Percentiles rank a stretch among this genome's conserved stretches.
These are phyloP conservation scores for Citrus australasica DNA, from an alignment of 345 rosid genomes.

Conservation along the genomic window DNA sequence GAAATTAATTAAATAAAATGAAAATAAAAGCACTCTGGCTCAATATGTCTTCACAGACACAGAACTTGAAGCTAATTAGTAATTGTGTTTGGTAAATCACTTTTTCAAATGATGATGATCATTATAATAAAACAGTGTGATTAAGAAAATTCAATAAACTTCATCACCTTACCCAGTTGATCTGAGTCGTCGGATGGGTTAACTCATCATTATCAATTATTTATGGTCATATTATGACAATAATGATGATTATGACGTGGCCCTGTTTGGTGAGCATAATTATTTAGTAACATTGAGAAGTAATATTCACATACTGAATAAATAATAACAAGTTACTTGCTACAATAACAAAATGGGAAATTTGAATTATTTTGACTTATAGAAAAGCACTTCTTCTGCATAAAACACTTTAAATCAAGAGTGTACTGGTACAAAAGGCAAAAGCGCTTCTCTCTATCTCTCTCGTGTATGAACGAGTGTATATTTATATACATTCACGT, in stretches of 20 bases:
- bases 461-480: constrained; percentile 35
- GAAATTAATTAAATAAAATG: background rate
- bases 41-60: constrained; percentile 18
- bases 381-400: background rate
- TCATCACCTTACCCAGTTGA: background rate
- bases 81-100: constrained; percentile 34
- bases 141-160: background rate
- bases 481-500: constrained; percentile 72
- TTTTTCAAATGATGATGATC: constrained; percentile 11
- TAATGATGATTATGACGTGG: constrained; percentile 11
- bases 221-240: constrained; percentile 3
- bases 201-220: background rate
- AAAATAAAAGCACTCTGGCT: background rate
- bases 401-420: background rate
- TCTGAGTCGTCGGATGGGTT: constrained; percentile 17
- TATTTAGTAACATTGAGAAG: constrained; percentile 8
- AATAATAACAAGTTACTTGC: background rate
- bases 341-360: background rate
- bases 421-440: background rate
- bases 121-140: background rate
- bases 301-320: constrained; percentile 4
- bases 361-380: constrained; percentile 6
- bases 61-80: background rate
- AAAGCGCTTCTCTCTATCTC: constrained; percentile 14
- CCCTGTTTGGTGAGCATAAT: constrained; percentile 29